Evolutionary conservation across 371 early-diverging fungal species (phyloP).

Genomic region (Mucor piriformis): DNA sequence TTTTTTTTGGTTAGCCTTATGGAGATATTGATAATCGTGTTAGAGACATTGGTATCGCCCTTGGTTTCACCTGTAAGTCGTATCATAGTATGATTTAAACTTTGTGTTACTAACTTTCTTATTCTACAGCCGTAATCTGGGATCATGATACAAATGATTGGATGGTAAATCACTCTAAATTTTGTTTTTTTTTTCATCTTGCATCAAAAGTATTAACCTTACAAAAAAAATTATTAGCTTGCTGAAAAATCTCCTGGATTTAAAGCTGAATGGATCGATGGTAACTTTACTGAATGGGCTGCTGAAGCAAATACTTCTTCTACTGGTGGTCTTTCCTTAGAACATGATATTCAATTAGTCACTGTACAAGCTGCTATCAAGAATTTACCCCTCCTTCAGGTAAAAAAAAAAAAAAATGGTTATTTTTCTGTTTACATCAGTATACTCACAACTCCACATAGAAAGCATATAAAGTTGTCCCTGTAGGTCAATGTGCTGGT

Average conservation of each 20-base stretch:
- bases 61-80: constrained; percentile 56
- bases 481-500: constrained; percentile 47
- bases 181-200: neutral
- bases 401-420: too few species aligned
- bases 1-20: constrained; percentile 53
- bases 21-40: constrained; percentile 74
- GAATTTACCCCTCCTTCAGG: constrained; percentile 52
- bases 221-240: constrained; percentile 12
- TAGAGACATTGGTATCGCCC: constrained; percentile 57
- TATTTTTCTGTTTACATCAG: too few species aligned
- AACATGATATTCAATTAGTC: constrained; percentile 56
- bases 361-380: constrained; percentile 67
- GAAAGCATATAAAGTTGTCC: constrained; percentile 46
- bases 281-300: constrained; percentile 55
- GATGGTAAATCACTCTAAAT: constrained; percentile 26
- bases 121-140: constrained; percentile 49
- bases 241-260: constrained; percentile 35
- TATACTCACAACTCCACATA: neutral
- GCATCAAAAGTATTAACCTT: neutral
- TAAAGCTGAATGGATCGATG: constrained; percentile 44
- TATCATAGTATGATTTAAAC: neutral
- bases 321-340: constrained; percentile 57
- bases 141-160: constrained; percentile 53
- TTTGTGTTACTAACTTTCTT: neutral
- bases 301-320: constrained; percentile 42